Conservation (phyloP, 1,139 yeast genomes). For the Candida freyschussii region DNA sequence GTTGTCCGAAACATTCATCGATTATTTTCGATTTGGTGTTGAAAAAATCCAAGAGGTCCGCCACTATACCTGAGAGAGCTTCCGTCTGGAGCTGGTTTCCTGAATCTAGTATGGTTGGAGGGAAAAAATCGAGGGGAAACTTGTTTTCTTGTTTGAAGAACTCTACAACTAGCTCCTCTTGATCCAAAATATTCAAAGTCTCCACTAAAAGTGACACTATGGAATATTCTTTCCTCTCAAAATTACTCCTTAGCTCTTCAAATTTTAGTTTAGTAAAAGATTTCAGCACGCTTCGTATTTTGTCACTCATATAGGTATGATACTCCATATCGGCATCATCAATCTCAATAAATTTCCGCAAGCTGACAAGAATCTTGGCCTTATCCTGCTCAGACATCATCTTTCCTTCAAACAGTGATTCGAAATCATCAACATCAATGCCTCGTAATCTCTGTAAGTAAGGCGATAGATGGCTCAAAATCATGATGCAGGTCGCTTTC, state of each 20-base stretch:
- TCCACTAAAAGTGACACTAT: conserved; percentile 34
- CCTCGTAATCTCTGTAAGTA: conserved; percentile 7
- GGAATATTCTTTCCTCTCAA: conserved; percentile 45
- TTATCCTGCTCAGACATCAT: conserved; percentile 21
- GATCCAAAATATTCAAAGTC: conserved; percentile 35
- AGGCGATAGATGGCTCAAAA: conserved; percentile 9
- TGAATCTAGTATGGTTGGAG: conserved; percentile 26
- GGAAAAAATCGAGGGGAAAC: conserved; percentile 34
- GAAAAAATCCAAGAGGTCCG: conserved; percentile 26
- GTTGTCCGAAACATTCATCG: conserved; percentile 31
- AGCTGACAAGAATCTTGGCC: conserved; percentile 18
- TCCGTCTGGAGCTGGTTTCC: conserved; percentile 29
- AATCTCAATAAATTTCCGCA: conserved; percentile 16
- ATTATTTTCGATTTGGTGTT: conserved; percentile 30
- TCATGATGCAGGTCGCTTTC: conserved; percentile 11
- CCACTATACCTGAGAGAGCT: conserved; percentile 20
- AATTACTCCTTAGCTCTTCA: conserved; percentile 58
- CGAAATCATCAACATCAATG: conserved; percentile 14
- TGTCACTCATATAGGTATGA: conserved; percentile 6
- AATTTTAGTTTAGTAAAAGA: conserved; percentile 18
- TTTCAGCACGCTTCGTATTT: conserved; percentile 12
- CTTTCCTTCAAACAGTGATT: conserved; percentile 11
- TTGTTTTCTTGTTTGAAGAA: conserved; percentile 42
- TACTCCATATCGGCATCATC: conserved; percentile 20
- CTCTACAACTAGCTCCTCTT: conserved; percentile 41